Percentiles rank a stretch among this genome's conserved stretches.
phyloP scores from a whole-genome alignment of 2,329 filamentous ascomycete species.

The Fusarium concolor region DNA sequence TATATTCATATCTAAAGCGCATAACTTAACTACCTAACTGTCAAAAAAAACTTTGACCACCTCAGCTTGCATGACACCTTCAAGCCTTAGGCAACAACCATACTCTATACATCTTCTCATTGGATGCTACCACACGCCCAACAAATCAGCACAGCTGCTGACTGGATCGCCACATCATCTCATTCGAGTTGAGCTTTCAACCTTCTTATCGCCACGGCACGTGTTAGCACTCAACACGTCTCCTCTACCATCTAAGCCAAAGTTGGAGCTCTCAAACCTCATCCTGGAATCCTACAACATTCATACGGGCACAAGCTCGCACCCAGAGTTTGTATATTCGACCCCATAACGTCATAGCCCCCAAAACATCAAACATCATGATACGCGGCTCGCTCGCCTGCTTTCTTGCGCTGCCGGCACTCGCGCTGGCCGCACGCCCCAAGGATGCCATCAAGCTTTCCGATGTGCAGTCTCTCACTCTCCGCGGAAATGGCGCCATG shows the following conservation, averaged over 20 bases:
- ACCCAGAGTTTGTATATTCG: too few species aligned
- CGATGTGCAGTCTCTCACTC: slow-evolving; percentile 79
- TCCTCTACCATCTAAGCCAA: not conserved
- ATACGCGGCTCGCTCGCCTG: slow-evolving; percentile 40
- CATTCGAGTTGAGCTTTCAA: slow-evolving; percentile 9
- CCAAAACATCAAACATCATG: slow-evolving; percentile 41
- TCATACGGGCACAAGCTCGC: slow-evolving; percentile 10
- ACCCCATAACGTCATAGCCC: slow-evolving; percentile 12
- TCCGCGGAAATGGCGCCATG: slow-evolving; percentile 70
- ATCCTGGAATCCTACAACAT: not conserved
- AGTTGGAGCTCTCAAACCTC: not conserved
- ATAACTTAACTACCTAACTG: not conserved
- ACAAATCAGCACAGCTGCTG: slow-evolving; percentile 14
- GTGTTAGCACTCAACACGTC: slow-evolving; percentile 2
- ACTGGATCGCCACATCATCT: slow-evolving; percentile 22
- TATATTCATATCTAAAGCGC: not conserved
- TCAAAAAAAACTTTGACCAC: not conserved
- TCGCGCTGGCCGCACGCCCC: slow-evolving; percentile 48
- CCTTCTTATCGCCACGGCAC: slow-evolving; percentile 29
- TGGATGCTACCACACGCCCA: slow-evolving; percentile 18
- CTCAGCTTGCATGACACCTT: not conserved
- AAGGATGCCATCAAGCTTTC: slow-evolving; percentile 68
- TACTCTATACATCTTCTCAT: slow-evolving; percentile 8
- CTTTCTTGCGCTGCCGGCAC: slow-evolving; percentile 43
- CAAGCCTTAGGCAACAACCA: slow-evolving; percentile 32